Percentiles rank a stretch among this genome's conserved stretches.
Conservation (phyloP, 306 rosid genomes). For the Sesbania bispinosa region DNA sequence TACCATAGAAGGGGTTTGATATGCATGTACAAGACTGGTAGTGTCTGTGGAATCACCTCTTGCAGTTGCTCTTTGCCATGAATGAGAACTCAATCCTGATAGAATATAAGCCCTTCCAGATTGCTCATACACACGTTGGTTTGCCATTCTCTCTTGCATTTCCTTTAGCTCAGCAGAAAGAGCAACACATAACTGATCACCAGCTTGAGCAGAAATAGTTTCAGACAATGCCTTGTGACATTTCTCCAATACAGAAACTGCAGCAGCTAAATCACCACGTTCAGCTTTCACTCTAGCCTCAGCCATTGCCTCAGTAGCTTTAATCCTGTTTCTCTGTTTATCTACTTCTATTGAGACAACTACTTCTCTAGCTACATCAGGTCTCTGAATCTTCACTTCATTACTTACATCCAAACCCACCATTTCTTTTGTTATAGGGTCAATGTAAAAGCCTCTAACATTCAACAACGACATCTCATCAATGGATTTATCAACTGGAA, state of each 20-base stretch:
- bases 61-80: conserved; percentile 95
- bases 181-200: conserved; percentile 58
- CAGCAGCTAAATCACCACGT: conserved; percentile 62
- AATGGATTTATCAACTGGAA: conserved; percentile 58
- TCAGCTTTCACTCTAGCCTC: conserved; percentile 85
- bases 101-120: conserved; percentile 93
- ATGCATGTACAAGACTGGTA: conserved; percentile 68
- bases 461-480: conserved; percentile 63
- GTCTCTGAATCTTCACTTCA: conserved; percentile 73
- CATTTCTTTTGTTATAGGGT: conserved; percentile 72
- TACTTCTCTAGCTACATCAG: conserved; percentile 41
- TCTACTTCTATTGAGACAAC: conserved; percentile 81
- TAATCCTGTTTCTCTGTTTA: conserved; percentile 80
- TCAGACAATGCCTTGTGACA: conserved; percentile 60
- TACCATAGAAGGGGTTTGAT: conserved; percentile 91
- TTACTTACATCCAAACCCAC: conserved; percentile 45
- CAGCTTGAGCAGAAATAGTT: conserved; percentile 60
- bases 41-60: conserved; percentile 85
- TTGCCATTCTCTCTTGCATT: conserved; percentile 95
- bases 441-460: conserved; percentile 56
- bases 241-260: conserved; percentile 72
- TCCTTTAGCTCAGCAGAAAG: conserved; percentile 83
- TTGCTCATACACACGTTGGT: conserved; percentile 72
- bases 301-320: conserved; percentile 78
- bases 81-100: conserved; percentile 96